Evolutionary conservation across 495 filamentous ascomycete genomes (phyloP), one percentile per base, ranked within the genome.

Genomic region (Penicillium paxilli): DNA sequence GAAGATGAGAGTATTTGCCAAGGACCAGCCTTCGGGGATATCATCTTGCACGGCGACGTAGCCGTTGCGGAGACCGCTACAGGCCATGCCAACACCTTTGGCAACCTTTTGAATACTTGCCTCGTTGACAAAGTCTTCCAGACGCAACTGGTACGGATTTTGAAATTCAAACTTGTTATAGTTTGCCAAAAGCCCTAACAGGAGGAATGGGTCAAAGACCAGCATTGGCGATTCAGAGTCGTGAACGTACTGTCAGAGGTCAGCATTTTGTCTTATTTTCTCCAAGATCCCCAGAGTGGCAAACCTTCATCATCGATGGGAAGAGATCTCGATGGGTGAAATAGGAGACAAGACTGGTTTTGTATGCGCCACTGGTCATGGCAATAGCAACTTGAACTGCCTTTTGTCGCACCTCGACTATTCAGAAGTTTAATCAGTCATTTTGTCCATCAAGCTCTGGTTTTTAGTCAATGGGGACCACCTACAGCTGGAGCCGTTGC

Each of bases 161-260:
- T 96, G 94, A 52, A 95, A 91, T 73, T 98, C 94, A 62, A 98
- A 98, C 71, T 97, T 98, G 80, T 97, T 97, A 80, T 97, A 98
- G 71, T 98, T 98, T 58, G 89, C 91, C 49, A 98, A 74, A n/a
- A 96, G 74, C 7, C 93, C 95, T 5, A 96, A 74, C 33, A 97
- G 80, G 24, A 87, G 81, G 52, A 97, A 92, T 1, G 93, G 88
- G 49, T 89, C 83, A 22, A 90, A 77, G 42, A 81, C 82, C 57
- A 83, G 75, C 2, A 78, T 68, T 3, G 80, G 71, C 45, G 77
- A 79, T 30, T 92, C 87, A 10, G 84, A 80, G 51, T 96, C 91
- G 74, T 96, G 90, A 49, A 96, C 85, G 65, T 90, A 90, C 92
- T 97, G 58, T 44, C 14, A 30, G 30, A 33, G 6, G 41, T 38